These are phyloP conservation scores for Didymella exigua DNA, from an alignment of 2,329 filamentous ascomycete species.

Conservation along the genomic window DNA sequence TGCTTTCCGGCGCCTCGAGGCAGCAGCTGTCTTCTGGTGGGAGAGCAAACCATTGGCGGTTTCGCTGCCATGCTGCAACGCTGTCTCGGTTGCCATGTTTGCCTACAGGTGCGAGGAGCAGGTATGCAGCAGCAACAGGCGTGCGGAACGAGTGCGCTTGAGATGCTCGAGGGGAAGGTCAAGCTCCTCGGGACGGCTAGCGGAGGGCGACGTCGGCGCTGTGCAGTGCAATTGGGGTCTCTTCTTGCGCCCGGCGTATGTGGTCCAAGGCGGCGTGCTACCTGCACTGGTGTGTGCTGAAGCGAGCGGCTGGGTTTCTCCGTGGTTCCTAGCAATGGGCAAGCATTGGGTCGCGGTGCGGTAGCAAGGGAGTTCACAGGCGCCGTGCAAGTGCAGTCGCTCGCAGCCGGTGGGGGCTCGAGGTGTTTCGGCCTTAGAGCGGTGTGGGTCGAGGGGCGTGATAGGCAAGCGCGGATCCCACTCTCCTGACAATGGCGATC, in stretches of 20 bases:
- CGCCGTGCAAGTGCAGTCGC: slow-evolving; percentile 15
- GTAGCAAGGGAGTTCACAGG: slow-evolving; percentile 20
- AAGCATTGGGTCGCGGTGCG: slow-evolving; percentile 29
- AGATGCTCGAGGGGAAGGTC: not conserved
- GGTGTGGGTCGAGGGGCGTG: slow-evolving; percentile 37
- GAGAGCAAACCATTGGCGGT: slow-evolving; percentile 16
- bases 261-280: slow-evolving; percentile 3
- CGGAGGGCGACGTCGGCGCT: not conserved
- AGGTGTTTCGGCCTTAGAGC: slow-evolving; percentile 36
- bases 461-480: slow-evolving; percentile 35
- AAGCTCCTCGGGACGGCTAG: not conserved
- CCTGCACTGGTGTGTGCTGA: slow-evolving; percentile 1
- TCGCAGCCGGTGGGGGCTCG: slow-evolving; percentile 25
- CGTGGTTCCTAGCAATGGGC: slow-evolving; percentile 23
- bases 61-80: slow-evolving; percentile 20
- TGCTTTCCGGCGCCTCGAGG: slow-evolving; percentile 26
- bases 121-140: not conserved
- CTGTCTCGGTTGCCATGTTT: slow-evolving; percentile 26
- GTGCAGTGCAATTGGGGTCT: slow-evolving; percentile 5
- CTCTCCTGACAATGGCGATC: slow-evolving; percentile 11
- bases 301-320: slow-evolving; percentile 23
- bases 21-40: slow-evolving; percentile 16
- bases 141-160: not conserved
- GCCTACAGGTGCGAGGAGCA: not conserved
- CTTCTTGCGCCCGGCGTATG: slow-evolving; percentile 7